Evolutionary conservation across 2,329 filamentous ascomycete species (phyloP), one percentile per base, ranked within the genome.

Genomic region (Fusarium nurragi): DNA sequence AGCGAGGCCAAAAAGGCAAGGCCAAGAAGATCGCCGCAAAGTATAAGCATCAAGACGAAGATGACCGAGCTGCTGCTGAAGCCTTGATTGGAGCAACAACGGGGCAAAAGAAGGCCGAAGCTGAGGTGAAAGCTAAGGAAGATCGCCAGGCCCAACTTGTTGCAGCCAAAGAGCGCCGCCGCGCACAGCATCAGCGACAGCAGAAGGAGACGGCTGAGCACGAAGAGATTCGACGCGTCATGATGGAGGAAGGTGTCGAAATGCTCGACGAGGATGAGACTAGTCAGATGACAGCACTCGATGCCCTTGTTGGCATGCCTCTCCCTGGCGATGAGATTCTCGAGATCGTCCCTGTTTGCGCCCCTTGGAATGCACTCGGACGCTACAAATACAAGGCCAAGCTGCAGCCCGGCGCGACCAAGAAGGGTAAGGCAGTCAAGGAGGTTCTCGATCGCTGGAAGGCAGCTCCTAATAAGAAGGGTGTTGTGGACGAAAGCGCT

Each of bases 301-400:
- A 94, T 72, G 81, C 81, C 16, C 86, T 98, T 23, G 87, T 97
- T 2, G 93, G 93, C 16, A 89, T 85, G 2, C 92, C 94, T 0
- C 80, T 92, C 2, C 84, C 88, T 0, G 93, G 93, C 13, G 95
- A 99, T 74, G 92, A 97, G 74, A 89, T 94, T 32, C 78, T 94
- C 10, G 88, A 90, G 69, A 83, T 81, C 0, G 79, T 90, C 3
- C 85, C 87, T 2, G 78, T 90, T 4, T 90, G 88, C 70, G 88
- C 85, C 6, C 88, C 88, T 3, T 90, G 88, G 83, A 79, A 77
- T 22, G 88, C 88, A 3, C 78, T 90, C 67, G 82, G 78, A 4
- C 86, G 86, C 54, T 91, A 90, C 78, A 97, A 97, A 78, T 98
- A 97, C 82, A 96, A 96, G 77, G 92, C 89, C 51, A 99, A 99